These are phyloP conservation scores for Neurospora sp. DNA, from an alignment of 495 filamentous ascomycete species.

Conservation along the genomic window DNA sequence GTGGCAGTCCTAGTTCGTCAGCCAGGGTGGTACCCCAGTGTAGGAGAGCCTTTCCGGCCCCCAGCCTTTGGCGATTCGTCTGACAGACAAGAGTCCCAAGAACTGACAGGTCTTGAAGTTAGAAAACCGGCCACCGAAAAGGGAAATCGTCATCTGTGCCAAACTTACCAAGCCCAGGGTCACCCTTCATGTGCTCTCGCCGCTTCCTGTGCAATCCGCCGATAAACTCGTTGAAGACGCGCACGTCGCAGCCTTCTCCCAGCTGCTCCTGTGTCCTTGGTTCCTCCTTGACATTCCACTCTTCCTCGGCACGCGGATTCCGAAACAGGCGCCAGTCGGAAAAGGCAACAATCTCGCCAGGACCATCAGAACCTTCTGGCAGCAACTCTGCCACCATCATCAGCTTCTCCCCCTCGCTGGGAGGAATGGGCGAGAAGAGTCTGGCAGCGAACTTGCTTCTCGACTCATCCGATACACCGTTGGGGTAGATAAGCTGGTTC, in stretches of 20 bases:
- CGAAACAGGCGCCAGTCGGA: constrained; percentile 15
- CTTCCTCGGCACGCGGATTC: constrained; percentile 12
- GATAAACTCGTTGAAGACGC: constrained; percentile 16
- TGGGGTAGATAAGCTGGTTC: constrained; percentile 18
- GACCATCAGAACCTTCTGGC: constrained; percentile 5
- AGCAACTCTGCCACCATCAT: constrained; percentile 19
- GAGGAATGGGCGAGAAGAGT: neutral
- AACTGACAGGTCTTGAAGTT: constrained; percentile 6
- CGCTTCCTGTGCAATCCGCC: constrained; percentile 10
- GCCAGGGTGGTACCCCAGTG: constrained; percentile 16
- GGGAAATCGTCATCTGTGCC: neutral
- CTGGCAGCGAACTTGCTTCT: constrained; percentile 6
- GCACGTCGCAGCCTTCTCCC: constrained; percentile 13
- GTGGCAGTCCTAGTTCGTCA: constrained; percentile 16
- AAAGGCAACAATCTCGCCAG: constrained; percentile 19
- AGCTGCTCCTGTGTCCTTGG: constrained; percentile 12
- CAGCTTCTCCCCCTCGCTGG: constrained; percentile 3
- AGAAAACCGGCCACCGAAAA: neutral
- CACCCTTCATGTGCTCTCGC: constrained; percentile 11
- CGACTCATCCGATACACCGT: constrained; percentile 4
- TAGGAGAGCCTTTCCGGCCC: constrained; percentile 19
- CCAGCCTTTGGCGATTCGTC: constrained; percentile 13
- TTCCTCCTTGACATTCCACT: constrained; percentile 13
- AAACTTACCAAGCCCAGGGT: constrained; percentile 17
- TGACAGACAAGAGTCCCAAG: constrained; percentile 15